Evolutionary conservation across 2,329 filamentous ascomycete species (phyloP), one percentile per base, ranked within the genome.

Genomic region (Neofusicoccum ribis): DNA sequence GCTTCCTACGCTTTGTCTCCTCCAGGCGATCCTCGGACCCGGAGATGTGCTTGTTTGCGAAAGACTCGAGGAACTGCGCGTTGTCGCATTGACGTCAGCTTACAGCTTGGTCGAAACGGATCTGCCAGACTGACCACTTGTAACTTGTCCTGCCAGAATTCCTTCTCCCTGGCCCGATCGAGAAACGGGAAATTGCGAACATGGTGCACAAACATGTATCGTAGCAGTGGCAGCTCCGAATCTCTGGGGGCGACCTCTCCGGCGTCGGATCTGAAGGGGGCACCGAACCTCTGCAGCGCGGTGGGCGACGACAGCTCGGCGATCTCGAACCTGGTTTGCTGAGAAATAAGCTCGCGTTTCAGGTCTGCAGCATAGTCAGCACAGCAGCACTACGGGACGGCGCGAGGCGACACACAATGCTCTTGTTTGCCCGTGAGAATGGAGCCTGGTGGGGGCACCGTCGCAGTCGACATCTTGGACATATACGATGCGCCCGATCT

Each of bases 91-190:
- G 27, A 39, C 31, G 41, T 60, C 56, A 60, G 56, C 56, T 4
- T 46, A 23, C n/a, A 23, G 20, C 27, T 5, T 20, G 43, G 11
- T 70, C 50, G 69, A 46, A 20, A 23, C 9, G 36, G 17, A 14
- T 47, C 8, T 23, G 15, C 43, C 8, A 51, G 64, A 88, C 91
- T 71, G 80, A 96, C 92, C 75, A 93, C 87, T 82, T 99, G 95
- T 67, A 99, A 83, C 78, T 96, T 98, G 76, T 98, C 93, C 81
- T 99, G 95, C 95, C 95, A 99, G 74, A 99, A 99, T 80, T 99
- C 95, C 85, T 98, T 97, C 85, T 99, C 95, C 74, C 88, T 90
- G 23, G 95, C 95, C 83, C 96, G 92, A 79, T 99, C 93, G 69
- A 99, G 86, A 75, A 99, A 99, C 1, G 95, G 95, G 73, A 99